These are phyloP conservation scores for Solanum acaule DNA, from an alignment of 257 asterid genomes.

Conservation along the genomic window DNA sequence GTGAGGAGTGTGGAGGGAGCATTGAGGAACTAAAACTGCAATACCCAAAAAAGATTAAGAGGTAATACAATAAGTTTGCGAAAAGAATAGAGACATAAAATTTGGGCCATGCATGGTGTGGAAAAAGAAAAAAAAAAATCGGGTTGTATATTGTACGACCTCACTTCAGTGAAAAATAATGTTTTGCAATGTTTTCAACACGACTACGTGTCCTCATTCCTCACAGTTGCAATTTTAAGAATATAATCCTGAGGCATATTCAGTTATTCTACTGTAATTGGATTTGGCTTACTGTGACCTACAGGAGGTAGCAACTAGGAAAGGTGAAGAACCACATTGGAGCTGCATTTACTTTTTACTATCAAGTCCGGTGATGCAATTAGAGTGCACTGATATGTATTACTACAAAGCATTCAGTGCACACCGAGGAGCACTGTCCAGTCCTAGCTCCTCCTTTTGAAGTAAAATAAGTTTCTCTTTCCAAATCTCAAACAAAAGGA, in stretches of 20 bases:
- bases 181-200: background rate
- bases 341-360: background rate
- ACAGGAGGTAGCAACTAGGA: background rate
- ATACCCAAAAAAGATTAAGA: no score
- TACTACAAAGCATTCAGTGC: background rate
- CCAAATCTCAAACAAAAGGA: background rate
- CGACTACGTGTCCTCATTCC: background rate
- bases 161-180: background rate
- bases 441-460: background rate
- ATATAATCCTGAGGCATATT: background rate
- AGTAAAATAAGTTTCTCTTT: background rate
- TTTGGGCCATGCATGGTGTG: background rate
- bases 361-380: background rate
- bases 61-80: background rate
- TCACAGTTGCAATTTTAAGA: background rate
- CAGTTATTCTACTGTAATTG: background rate
- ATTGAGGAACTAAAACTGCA: no score
- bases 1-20: no score
- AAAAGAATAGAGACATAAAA: background rate
- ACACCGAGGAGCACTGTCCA: background rate
- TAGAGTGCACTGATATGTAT: background rate
- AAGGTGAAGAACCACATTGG: background rate
- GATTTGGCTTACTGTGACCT: background rate
- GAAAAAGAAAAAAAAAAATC: background rate
- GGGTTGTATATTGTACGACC: background rate